Evolutionary conservation across 495 filamentous ascomycete genomes (phyloP).

Genomic region (Venustampulla echinocandica): DNA sequence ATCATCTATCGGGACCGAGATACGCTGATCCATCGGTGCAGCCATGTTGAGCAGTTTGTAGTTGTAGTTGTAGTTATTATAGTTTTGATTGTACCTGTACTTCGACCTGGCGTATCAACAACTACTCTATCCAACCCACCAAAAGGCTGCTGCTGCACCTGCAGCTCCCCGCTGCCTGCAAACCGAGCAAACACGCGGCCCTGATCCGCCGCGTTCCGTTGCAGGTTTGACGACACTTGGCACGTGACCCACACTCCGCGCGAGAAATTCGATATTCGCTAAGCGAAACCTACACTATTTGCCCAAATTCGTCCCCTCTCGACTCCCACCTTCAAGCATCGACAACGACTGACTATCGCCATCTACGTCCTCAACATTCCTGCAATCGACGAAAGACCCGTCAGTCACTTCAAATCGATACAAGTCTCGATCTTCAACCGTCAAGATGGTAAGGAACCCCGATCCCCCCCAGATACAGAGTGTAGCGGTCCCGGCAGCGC

Average conservation of each 20-base stretch:
- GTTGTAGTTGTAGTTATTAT: slow-evolving; percentile 1
- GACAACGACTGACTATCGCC: slow-evolving; percentile 26
- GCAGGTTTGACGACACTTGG: too few relatives aligned
- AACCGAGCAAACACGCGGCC: slow-evolving; percentile 6
- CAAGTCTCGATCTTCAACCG: slow-evolving; percentile 28
- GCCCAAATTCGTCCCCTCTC: slow-evolving; percentile 1
- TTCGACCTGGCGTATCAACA: too few relatives aligned
- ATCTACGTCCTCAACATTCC: slow-evolving; percentile 21
- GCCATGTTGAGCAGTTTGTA: slow-evolving; percentile 55
- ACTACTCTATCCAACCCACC: too few relatives aligned
- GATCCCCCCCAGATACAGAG: slow-evolving; percentile 9
- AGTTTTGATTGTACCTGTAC: neutral
- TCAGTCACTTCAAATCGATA: slow-evolving; percentile 31
- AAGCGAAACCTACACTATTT: neutral
- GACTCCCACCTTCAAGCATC: slow-evolving; percentile 19
- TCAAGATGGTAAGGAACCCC: slow-evolving; percentile 49
- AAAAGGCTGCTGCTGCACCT: too few relatives aligned
- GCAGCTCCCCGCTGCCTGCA: too few relatives aligned
- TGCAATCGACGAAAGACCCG: slow-evolving; percentile 37
- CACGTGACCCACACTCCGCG: slow-evolving; percentile 12
- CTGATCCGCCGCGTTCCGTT: neutral
- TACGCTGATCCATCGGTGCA: slow-evolving; percentile 54
- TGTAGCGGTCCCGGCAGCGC: slow-evolving; percentile 2
- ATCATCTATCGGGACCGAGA: slow-evolving; percentile 78
- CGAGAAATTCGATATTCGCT: slow-evolving; percentile 6